Evolutionary conservation across 2,329 filamentous ascomycete genomes (phyloP).

Genomic region (Sporothrix humicola): DNA sequence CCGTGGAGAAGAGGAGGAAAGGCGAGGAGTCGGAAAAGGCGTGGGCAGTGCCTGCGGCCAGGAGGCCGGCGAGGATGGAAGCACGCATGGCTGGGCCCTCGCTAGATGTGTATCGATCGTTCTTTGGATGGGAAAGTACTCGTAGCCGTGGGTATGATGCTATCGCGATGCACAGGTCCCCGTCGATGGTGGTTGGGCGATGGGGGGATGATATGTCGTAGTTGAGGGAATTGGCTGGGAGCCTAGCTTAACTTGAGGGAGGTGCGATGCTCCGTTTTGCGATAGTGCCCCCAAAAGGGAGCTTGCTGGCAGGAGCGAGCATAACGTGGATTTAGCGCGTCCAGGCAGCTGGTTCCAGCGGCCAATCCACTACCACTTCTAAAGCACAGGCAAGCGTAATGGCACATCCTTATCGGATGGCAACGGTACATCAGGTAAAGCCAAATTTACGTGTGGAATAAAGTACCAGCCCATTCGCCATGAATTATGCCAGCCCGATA

Average conservation of each 20-base stretch:
- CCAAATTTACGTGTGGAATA: neutral
- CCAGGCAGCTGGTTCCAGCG: conserved; percentile 13
- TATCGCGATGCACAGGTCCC: conserved; percentile 9
- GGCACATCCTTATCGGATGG: conserved; percentile 1
- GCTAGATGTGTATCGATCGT: conserved; percentile 2
- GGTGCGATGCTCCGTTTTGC: conserved; percentile 9
- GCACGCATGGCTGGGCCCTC: conserved; percentile 56
- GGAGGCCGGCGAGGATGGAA: conserved; percentile 56
- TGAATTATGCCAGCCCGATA: neutral
- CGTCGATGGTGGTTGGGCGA: neutral
- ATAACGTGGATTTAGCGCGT: neutral
- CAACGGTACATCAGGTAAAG: neutral
- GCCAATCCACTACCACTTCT: neutral
- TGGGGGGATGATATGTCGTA: neutral
- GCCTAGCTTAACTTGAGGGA: conserved; percentile 25
- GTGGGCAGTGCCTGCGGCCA: conserved; percentile 63
- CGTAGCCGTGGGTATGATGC: neutral
- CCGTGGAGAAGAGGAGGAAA: conserved; percentile 85
- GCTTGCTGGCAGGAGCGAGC: neutral
- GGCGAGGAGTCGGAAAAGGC: conserved; percentile 89
- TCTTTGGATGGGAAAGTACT: neutral
- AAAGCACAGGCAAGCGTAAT: neutral
- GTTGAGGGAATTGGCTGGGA: conserved; percentile 31
- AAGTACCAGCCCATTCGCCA: neutral
- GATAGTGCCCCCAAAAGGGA: neutral